Evolutionary conservation across 345 rosid species (phyloP), one percentile per base, ranked within the genome.

Genomic region (Acer saccharum): DNA sequence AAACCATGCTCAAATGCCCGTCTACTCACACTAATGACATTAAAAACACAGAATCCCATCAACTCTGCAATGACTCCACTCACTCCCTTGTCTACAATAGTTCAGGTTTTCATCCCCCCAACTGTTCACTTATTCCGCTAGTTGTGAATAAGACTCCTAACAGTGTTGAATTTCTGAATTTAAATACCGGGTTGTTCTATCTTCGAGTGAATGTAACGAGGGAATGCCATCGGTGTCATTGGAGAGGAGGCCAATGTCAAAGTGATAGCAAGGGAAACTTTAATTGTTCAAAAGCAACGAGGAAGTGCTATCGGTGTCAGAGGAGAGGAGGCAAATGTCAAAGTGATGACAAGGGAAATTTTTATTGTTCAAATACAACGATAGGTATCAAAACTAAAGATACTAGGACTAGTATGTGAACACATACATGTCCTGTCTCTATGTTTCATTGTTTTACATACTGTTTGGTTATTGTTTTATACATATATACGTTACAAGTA

Each of bases 1-100:
- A 43, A 43, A 68, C 68, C 70, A 27, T 87, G 76, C 79, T 75
- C 80, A 81, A 69, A 72, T 89, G 90, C 35, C 35, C 35, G 5
- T 10, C 35, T 32, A 32, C 35, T 32, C 35, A 32, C 35, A 32
- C 35, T 32, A 32, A 32, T 32, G 35, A 32, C 35, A 32, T 32
- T 32, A 32, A 32, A 32, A 32, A 32, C 13, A 10, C 32, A 10
- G n/a, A 41, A 71, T 18, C 18, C 43, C 7, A 58, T 12, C 2
- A 8, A 32, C 35, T 32, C 35, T 61, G n/a, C 57, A 29, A 4
- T 3, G 21, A 14, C 20, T 85, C 89, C 79, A 0, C 55, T 4
- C 71, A 65, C 77, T 32, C 35, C 35, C 35, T 32, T 32, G 35
- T 32, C 35, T 32, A 32, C 35, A 32, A 3, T 32, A 32, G 35